phyloP scores from a whole-genome alignment of 176 grass and related monocot species.

The Carex kokanica region DNA sequence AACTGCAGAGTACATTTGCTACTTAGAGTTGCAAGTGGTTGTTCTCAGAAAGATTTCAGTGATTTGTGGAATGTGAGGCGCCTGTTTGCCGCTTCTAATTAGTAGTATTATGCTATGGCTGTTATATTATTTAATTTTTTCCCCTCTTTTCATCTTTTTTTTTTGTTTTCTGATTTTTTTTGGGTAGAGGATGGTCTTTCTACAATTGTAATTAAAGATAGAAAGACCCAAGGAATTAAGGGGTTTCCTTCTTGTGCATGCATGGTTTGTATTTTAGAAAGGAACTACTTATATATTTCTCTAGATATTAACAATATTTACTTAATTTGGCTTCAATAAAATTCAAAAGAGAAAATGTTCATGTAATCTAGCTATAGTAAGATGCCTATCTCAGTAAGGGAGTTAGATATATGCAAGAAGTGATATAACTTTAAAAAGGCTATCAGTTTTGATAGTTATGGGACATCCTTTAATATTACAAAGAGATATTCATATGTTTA shows the following conservation, averaged over 20 bases:
- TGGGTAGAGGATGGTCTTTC: slow-evolving; percentile 26
- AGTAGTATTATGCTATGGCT: slow-evolving; percentile 30
- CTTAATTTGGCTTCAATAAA: not conserved
- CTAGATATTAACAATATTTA: not conserved
- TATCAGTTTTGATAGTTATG: not conserved
- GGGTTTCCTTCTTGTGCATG: slow-evolving; percentile 9
- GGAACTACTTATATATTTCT: not conserved
- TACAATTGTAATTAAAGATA: slow-evolving; percentile 28
- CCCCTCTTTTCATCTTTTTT: slow-evolving; percentile 3
- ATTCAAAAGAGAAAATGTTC: not conserved
- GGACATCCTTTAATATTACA: not conserved
- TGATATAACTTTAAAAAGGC: not conserved
- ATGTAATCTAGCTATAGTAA: not conserved
- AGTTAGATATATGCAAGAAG: not conserved
- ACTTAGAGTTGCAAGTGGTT: slow-evolving; percentile 56
- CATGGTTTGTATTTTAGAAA: not conserved
- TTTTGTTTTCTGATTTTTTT: not conserved
- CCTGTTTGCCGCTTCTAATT: slow-evolving; percentile 9
- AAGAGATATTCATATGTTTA: too few species aligned
- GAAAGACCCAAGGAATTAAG: slow-evolving; percentile 5
- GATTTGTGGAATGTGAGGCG: slow-evolving; percentile 36
- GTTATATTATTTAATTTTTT: slow-evolving; percentile 23
- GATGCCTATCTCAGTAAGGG: not conserved
- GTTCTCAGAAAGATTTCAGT: slow-evolving; percentile 40
- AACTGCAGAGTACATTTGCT: slow-evolving; percentile 62